Evolutionary conservation across 805 yeast species (phyloP), one percentile per base, ranked within the genome.

Genomic region (Saccharomycopsis schoenii): DNA sequence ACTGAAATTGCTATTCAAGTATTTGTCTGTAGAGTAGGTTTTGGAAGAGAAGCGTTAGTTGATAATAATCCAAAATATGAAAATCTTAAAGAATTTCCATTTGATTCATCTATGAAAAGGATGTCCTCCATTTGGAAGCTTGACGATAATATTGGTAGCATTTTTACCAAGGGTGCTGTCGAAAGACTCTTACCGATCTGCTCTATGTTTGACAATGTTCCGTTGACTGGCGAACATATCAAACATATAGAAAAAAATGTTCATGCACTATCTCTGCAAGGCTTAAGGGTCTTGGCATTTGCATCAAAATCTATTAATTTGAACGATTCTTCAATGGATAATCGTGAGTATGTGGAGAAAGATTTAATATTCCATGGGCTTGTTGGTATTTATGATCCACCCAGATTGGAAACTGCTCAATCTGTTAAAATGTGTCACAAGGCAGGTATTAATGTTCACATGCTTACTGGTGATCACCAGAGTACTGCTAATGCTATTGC

Each of bases 1-100:
- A 89, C 96, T 2, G 96, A 89, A 73, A 84, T 87, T 68, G 96
- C 96, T 2, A 85, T 89, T 64, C 93, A 88, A 68, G 93, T 89
- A 0, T 88, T 86, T 68, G 80, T 85, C 24, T 73, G 83, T 12
- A 80, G 91, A 67, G 73, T 85, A 63, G 76, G 73, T 63, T 77
- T 79, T 24, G 78, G 88, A 67, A 74, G 75, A 14, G 66, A 66
- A 10, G 69, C 79, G 64, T 74, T 79, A 12, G 76, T 77, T 37
- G 79, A 74, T 39, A 70, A 66, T 9, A 68, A 67, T 59, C 50
- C 60, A 4, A 17, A 66, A 17, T 77, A 70, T 64, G 67, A 69
- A n/a, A 84, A 82, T 66, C 60, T 83, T 34, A 80, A 79, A 41
- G 93, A 86, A 73, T 85, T 76, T 67, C 92, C 93, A 19, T 87